Evolutionary conservation across 768 basidiomycete species (phyloP).

Genomic region (Agaricus blazei): DNA sequence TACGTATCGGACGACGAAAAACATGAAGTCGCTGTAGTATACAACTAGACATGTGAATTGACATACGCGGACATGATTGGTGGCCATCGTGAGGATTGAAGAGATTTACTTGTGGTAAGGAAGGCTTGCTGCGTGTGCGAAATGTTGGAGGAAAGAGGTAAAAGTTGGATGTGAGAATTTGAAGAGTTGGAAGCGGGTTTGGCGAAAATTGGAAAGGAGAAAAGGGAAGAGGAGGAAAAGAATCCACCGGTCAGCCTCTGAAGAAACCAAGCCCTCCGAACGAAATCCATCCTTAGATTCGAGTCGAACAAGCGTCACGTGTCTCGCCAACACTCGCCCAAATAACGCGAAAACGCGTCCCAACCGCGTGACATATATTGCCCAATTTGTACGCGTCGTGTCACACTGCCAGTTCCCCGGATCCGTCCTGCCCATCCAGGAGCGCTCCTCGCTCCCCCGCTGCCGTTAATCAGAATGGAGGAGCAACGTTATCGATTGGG

Average conservation of each 20-base stretch:
- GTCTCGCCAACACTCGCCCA: neutral
- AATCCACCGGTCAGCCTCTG: constrained; percentile 35
- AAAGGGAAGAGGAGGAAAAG: constrained; percentile 21
- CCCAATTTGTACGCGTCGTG: neutral
- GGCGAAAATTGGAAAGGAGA: constrained; percentile 22
- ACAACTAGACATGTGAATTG: constrained; percentile 8
- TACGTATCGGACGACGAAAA: constrained; percentile 20
- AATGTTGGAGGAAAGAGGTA: constrained; percentile 22
- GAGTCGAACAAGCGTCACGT: constrained; percentile 16
- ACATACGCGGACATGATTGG: constrained; percentile 57
- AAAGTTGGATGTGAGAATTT: constrained; percentile 19
- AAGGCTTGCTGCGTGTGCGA: constrained; percentile 15
- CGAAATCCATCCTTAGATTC: constrained; percentile 27
- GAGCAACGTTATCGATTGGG: constrained; percentile 6
- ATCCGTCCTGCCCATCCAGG: neutral
- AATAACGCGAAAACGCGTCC: neutral
- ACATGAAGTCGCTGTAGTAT: constrained; percentile 1
- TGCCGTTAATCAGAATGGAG: neutral
- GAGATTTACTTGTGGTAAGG: constrained; percentile 6
- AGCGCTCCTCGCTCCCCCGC: neutral
- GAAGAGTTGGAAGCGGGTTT: constrained; percentile 14
- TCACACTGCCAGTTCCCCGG: neutral
- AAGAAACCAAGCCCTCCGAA: constrained; percentile 23
- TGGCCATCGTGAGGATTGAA: constrained; percentile 44
- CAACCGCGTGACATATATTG: neutral